Conservation (phyloP, 495 filamentous ascomycete species). For the Penicillium arizonense region DNA sequence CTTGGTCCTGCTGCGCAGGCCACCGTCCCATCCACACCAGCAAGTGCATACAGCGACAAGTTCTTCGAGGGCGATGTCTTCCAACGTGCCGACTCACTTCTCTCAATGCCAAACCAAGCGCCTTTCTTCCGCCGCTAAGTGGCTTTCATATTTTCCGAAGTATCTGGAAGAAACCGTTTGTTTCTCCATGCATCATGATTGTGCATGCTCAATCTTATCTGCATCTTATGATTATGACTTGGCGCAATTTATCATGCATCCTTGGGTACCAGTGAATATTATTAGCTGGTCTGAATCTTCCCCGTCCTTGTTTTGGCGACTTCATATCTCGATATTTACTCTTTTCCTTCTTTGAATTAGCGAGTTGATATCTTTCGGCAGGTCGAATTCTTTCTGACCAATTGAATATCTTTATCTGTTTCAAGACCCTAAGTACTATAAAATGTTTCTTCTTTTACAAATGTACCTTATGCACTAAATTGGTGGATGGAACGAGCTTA, state of each 20-base stretch:
- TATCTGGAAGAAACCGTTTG: background rate
- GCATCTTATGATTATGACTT: constrained; percentile 10
- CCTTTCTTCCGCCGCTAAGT: constrained; percentile 36
- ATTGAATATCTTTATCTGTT: too few species aligned
- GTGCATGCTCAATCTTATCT: background rate
- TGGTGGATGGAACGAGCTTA: too few species aligned
- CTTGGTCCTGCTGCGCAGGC: constrained; percentile 86
- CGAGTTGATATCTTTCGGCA: background rate
- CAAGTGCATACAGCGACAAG: constrained; percentile 61
- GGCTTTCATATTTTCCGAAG: background rate
- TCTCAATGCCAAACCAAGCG: constrained; percentile 54
- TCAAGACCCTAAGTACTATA: too few species aligned
- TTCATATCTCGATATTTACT: background rate
- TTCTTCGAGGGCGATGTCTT: constrained; percentile 71
- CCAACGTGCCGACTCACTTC: constrained; percentile 68
- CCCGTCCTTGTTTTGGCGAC: background rate
- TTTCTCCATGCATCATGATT: constrained; percentile 6
- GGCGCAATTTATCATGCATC: background rate
- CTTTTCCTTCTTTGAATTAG: constrained; percentile 2
- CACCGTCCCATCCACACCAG: constrained; percentile 78
- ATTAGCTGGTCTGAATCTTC: background rate
- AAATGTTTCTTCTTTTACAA: too few species aligned
- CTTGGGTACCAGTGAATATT: background rate
- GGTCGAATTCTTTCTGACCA: too few species aligned
- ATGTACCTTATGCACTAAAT: too few species aligned